These are phyloP conservation scores for Herpetomonas tarakana DNA, from an alignment of 208 protist species.

Conservation along the genomic window DNA sequence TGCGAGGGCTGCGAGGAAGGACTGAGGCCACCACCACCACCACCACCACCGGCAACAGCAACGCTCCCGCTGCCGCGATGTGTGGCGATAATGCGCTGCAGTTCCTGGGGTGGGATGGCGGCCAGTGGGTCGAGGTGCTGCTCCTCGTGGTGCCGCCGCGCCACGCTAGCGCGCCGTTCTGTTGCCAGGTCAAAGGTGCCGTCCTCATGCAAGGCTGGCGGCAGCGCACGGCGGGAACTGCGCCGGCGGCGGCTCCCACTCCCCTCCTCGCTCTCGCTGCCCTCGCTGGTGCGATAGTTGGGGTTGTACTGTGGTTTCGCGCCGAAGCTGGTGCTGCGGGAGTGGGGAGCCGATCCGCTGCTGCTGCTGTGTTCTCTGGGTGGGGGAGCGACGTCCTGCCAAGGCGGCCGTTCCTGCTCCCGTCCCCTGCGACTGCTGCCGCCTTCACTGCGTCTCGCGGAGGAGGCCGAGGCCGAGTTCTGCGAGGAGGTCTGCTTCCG, in stretches of 20 bases:
- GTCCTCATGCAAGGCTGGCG: too few relatives aligned
- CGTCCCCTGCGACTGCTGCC: neutral
- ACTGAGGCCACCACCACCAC: neutral
- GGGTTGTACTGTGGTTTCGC: neutral
- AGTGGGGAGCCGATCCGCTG: neutral
- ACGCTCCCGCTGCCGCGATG: slow-evolving; percentile 7
- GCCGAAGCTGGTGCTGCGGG: neutral
- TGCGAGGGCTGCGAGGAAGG: neutral
- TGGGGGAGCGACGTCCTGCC: neutral
- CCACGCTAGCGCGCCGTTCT: neutral
- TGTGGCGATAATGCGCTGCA: slow-evolving; percentile 12
- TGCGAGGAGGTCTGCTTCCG: neutral
- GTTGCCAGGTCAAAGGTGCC: neutral
- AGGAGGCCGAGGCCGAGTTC: neutral
- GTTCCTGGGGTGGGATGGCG: slow-evolving; percentile 17
- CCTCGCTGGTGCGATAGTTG: too few relatives aligned
- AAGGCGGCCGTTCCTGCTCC: neutral
- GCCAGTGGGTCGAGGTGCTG: slow-evolving; percentile 9
- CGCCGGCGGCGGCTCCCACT: neutral
- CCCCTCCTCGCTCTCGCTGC: too few relatives aligned
- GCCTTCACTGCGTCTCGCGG: neutral
- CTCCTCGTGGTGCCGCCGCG: neutral
- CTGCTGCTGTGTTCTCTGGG: slow-evolving; percentile 1
- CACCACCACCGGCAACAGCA: slow-evolving; percentile 8
- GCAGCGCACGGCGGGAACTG: too few relatives aligned